Conservation (phyloP, 441 rosid species). For the Viola pubescens region DNA sequence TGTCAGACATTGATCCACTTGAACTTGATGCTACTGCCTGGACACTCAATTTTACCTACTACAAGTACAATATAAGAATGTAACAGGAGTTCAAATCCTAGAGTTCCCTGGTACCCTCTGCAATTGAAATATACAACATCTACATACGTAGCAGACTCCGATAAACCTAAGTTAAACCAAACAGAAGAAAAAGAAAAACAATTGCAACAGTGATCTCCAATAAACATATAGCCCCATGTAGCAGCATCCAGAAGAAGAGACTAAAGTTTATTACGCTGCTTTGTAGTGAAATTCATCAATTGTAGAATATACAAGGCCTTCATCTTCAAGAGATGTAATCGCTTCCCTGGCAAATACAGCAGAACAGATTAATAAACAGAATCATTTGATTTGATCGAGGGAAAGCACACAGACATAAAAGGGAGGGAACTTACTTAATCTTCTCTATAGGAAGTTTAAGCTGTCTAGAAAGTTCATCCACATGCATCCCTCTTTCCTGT, state of each 20-base stretch:
- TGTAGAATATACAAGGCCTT: conserved; percentile 84
- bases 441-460: conserved; percentile 68
- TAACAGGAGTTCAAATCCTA: no score
- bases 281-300: conserved; percentile 87
- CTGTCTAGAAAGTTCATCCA: conserved; percentile 61
- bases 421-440: conserved; percentile 45
- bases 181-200: no score
- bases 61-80: no score
- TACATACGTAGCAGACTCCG: no score
- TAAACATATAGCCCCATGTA: neutral
- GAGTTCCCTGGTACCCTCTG: no score
- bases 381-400: neutral
- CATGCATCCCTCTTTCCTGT: conserved; percentile 69
- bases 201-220: neutral
- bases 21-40: no score
- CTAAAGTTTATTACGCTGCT: conserved; percentile 41
- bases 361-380: neutral
- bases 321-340: conserved; percentile 67
- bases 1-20: no score
- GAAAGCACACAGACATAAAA: neutral
- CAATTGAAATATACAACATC: no score
- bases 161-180: no score
- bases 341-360: conserved; percentile 40
- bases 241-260: neutral
- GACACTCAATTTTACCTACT: no score